phyloP scores from a whole-genome alignment of 163 green algal species.

The Prototheca wickerhamii region DNA sequence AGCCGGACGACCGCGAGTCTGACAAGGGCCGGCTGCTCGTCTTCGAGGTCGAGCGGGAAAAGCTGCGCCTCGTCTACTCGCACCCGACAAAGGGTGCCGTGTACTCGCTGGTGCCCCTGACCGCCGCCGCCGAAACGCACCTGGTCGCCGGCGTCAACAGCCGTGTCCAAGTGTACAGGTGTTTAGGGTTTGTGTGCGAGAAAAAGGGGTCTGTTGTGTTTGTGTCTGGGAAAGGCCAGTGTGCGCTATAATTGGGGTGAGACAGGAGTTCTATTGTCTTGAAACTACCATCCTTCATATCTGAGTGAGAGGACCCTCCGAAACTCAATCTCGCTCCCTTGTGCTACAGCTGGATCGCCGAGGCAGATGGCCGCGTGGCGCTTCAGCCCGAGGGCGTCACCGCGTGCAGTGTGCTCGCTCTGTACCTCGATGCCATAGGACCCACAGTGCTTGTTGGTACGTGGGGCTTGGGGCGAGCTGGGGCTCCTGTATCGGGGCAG shows the following conservation, averaged over 20 bases:
- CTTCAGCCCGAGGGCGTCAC: slow-evolving; percentile 67
- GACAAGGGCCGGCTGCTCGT: slow-evolving; percentile 63
- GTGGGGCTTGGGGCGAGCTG: too few relatives aligned
- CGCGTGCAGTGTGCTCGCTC: slow-evolving; percentile 60
- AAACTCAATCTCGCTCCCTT: too few relatives aligned
- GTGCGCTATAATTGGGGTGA: too few relatives aligned
- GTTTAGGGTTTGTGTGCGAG: slow-evolving; percentile 44
- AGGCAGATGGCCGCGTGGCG: too few relatives aligned
- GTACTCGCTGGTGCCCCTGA: slow-evolving; percentile 70
- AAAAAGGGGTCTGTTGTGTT: too few relatives aligned
- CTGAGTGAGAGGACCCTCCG: too few relatives aligned
- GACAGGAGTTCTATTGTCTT: too few relatives aligned
- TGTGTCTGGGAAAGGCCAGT: too few relatives aligned
- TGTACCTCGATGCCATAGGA: slow-evolving; percentile 58
- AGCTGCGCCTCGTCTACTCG: slow-evolving; percentile 66
- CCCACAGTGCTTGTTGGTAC: slow-evolving; percentile 88
- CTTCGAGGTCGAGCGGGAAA: slow-evolving; percentile 39
- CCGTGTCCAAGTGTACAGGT: slow-evolving; percentile 72
- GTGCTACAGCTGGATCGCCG: too few relatives aligned
- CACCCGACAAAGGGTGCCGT: slow-evolving; percentile 76
- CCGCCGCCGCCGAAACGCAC: too few relatives aligned
- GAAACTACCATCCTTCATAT: too few relatives aligned
- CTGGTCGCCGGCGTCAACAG: slow-evolving; percentile 87
- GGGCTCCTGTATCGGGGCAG: too few relatives aligned
- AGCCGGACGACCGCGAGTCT: slow-evolving; percentile 75